Base-by-base conservation (phyloP, 306 rosid species). In the Rosa persica region DNA sequence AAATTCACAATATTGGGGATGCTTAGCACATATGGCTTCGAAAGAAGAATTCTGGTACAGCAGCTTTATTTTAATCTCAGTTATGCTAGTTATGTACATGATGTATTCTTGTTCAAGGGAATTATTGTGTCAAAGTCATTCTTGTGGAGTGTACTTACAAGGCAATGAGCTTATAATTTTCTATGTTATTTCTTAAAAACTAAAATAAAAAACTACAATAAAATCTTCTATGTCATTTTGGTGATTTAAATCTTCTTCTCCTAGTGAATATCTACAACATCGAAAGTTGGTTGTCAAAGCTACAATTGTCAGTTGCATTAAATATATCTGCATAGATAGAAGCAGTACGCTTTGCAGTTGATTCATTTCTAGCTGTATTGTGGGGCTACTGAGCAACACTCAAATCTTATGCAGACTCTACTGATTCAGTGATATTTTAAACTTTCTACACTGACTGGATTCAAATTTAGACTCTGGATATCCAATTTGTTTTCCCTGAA, bases 21-120 rank as follows among this genome's bases (percentile, higher is more conserved):
- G 98, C 94, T 95, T 1, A 97, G 93, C 85, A 93, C 91, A 36
- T 93, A 91, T 81, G 97, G 98, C 81, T 95, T 95, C 30, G 99
- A 95, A 90, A 89, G 94, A 83, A 89, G 98, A 93, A 95, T 93
- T 81, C 97, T 95, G 98, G 98, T 95, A 90, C 57, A 42, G 23
- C 55, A 66, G 40, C 78, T 34, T 38, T 30, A 38, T 78, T 78
- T 25, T 74, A 19, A 47, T 44, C 47, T 55, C 70, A 47, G 34
- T 60, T 15, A 17, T 68, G 76, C 67, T 70, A 58, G 20, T 25
- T 61, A 61, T 79, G 27, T 22, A 6, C 27, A 57, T 36, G 25
- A 1, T 67, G 46, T 4, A 19, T 19, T 67, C 10, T 15, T 6
- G 42, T 15, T 64, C 16, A 6, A 34, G 68, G 68, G 42, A 64